phyloP scores from a whole-genome alignment of 495 filamentous ascomycete species.

The Daldinia grandis region DNA sequence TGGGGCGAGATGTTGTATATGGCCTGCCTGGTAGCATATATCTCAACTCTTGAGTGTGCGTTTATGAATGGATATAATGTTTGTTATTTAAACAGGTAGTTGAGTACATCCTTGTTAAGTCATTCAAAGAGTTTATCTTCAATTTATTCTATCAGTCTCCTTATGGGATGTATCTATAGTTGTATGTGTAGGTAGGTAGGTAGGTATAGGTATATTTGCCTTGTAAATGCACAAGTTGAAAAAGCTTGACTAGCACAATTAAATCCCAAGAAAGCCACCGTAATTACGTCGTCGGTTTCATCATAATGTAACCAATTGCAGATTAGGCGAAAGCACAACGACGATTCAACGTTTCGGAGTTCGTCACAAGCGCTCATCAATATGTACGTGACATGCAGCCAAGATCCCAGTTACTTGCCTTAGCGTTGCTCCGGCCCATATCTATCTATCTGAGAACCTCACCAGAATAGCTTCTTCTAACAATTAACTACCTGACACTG shows the following conservation, averaged over 20 bases:
- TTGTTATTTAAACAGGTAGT: not conserved
- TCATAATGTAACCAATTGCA: slow-evolving; percentile 11
- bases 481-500: not conserved
- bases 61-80: not conserved
- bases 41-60: not conserved
- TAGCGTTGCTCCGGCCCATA: slow-evolving; percentile 8
- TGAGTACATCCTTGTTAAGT: no score
- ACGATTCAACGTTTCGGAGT: slow-evolving; percentile 11
- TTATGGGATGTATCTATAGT: not conserved
- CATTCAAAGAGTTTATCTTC: not conserved
- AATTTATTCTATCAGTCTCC: not conserved
- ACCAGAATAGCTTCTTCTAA: not conserved
- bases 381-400: slow-evolving; percentile 19
- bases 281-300: not conserved
- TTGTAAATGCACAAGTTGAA: not conserved
- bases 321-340: slow-evolving; percentile 1
- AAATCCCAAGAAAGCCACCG: not conserved
- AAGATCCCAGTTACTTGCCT: slow-evolving; percentile 18
- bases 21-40: not conserved
- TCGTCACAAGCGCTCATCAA: not conserved
- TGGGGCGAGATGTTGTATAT: not conserved
- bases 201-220: no score
- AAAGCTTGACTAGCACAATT: not conserved
- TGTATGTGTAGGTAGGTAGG: no score
- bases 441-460: not conserved